These are phyloP conservation scores for Leucosporidium yakuticum DNA, from an alignment of 768 basidiomycete species.

Conservation along the genomic window DNA sequence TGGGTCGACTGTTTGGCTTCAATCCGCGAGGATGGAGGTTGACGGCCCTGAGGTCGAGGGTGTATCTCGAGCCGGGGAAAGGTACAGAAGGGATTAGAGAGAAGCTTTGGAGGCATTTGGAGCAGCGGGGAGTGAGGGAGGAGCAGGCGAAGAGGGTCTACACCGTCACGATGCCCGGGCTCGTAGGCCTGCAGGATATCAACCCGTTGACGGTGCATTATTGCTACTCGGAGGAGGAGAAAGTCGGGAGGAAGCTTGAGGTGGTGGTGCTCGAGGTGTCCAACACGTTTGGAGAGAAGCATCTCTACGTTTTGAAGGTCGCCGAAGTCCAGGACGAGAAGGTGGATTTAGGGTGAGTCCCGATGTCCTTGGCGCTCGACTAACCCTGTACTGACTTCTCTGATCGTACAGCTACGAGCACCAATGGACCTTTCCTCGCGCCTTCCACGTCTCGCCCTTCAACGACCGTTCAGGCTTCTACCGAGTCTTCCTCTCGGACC, in stretches of 20 bases:
- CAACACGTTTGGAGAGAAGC: conserved; percentile 68
- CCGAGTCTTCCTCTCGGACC: conserved; percentile 53
- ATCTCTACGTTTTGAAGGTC: conserved; percentile 55
- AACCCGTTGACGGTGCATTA: conserved; percentile 68
- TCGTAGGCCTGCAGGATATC: conserved; percentile 61
- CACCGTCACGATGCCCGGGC: conserved; percentile 70
- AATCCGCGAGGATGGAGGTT: conserved; percentile 50
- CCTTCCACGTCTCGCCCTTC: conserved; percentile 72
- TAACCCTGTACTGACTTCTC: not conserved
- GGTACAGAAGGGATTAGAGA: conserved; percentile 14
- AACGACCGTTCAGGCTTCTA: conserved; percentile 66
- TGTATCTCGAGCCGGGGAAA: conserved; percentile 47
- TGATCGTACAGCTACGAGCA: conserved; percentile 52
- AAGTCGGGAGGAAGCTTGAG: conserved; percentile 41
- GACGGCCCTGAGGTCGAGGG: conserved; percentile 49
- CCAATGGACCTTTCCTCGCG: conserved; percentile 61
- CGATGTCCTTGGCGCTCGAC: not conserved
- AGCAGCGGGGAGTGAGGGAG: conserved; percentile 1
- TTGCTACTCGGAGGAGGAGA: conserved; percentile 48
- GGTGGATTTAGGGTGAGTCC: not conserved
- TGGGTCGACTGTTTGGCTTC: conserved; percentile 54
- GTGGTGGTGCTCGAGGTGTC: conserved; percentile 61
- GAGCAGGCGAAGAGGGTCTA: conserved; percentile 52
- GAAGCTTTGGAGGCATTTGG: not conserved
- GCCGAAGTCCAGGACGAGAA: conserved; percentile 49